phyloP scores from a whole-genome alignment of 352 stramenopile species.

The Globisporangium iwayamae region DNA sequence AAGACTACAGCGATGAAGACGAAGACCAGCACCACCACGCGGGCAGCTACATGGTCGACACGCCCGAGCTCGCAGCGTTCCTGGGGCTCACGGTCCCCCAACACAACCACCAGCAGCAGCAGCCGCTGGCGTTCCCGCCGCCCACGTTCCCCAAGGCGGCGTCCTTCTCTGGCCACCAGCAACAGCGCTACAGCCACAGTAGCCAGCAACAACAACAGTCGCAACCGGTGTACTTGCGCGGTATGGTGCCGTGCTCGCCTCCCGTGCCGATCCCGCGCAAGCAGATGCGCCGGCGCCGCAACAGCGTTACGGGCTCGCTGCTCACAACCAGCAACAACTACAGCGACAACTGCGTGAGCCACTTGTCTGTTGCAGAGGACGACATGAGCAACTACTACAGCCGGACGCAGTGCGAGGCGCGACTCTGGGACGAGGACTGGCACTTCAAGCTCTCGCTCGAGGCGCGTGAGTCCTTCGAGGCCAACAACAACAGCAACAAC shows the following conservation, averaged over 20 bases:
- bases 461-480: conserved; percentile 57
- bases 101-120: background rate
- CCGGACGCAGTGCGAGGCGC: conserved; percentile 41
- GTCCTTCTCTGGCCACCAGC: conserved; percentile 16
- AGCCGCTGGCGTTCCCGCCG: background rate
- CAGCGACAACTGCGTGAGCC: background rate
- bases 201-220: background rate
- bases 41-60: conserved; percentile 11
- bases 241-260: conserved; percentile 19
- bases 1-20: background rate
- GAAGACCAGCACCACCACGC: background rate
- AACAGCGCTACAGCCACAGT: conserved; percentile 1
- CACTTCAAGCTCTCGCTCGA: conserved; percentile 75
- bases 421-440: conserved; percentile 65
- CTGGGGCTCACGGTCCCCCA: conserved; percentile 6
- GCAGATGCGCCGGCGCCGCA: conserved; percentile 12
- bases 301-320: conserved; percentile 18
- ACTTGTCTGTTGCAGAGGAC: background rate
- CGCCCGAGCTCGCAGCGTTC: conserved; percentile 17
- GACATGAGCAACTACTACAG: conserved; percentile 29
- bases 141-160: conserved; percentile 10
- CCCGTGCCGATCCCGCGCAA: conserved; percentile 22
- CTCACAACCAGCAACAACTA: background rate
- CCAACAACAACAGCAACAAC: conserved; percentile 14
- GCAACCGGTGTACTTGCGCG: background rate